A percentile compares a stretch with the other conserved stretches of the same genome.
Evolutionary conservation across 495 filamentous ascomycete species (phyloP).

Genomic region (Glarea lozoyensis): DNA sequence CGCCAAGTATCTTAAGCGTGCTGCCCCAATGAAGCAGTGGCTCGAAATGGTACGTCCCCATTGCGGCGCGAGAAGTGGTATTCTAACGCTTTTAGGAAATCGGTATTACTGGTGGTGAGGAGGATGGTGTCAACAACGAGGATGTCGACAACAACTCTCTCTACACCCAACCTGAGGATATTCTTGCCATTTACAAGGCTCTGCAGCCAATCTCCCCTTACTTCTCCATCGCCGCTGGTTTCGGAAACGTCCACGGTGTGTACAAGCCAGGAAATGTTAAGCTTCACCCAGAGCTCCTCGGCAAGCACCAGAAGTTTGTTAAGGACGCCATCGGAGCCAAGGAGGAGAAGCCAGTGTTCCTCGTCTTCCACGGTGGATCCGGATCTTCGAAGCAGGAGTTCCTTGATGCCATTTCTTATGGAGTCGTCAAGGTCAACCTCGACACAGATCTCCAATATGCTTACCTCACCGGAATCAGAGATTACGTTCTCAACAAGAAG

Average conservation of each 20-base stretch:
- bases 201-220: conserved; percentile 76
- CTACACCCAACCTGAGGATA: conserved; percentile 97
- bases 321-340: conserved; percentile 44
- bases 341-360: conserved; percentile 88
- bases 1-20: conserved; percentile 81
- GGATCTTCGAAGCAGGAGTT: conserved; percentile 86
- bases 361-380: conserved; percentile 98
- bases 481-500: conserved; percentile 90
- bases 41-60: conserved; percentile 77
- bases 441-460: conserved; percentile 86
- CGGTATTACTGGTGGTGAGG: conserved; percentile 91
- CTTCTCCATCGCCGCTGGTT: conserved; percentile 97
- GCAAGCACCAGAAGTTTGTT: conserved; percentile 89
- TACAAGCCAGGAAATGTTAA: conserved; percentile 98
- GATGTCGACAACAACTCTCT: conserved; percentile 89
- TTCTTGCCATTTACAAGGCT: conserved; percentile 77
- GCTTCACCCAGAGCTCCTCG: conserved; percentile 86
- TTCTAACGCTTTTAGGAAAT: conserved; percentile 50
- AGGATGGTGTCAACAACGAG: conserved; percentile 86
- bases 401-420: conserved; percentile 75
- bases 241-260: conserved; percentile 98
- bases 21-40: conserved; percentile 94
- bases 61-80: neutral
- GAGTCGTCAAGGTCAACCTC: conserved; percentile 97
- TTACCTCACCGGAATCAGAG: conserved; percentile 83